A percentile compares a stretch with the other conserved stretches of the same genome.
These are phyloP conservation scores for Metschnikowia similis DNA, from an alignment of 805 yeast genomes.

Conservation along the genomic window DNA sequence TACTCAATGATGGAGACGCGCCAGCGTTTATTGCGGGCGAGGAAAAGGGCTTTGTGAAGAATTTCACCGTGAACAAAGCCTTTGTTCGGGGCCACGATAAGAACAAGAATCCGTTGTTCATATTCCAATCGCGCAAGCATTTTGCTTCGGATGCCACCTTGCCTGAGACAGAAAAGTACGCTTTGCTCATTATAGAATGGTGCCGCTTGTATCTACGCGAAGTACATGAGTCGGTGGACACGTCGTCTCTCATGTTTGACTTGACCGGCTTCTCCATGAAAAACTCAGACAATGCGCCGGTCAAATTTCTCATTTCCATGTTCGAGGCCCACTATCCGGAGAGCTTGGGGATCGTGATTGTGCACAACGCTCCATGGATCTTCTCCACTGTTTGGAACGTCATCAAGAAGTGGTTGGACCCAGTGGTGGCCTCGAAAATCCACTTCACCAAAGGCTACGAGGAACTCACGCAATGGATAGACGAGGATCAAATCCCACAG, in stretches of 20 bases:
- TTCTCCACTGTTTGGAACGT: slow-evolving; percentile 93
- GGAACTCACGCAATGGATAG: slow-evolving; percentile 65
- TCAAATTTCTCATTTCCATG: slow-evolving; percentile 80
- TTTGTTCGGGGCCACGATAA: slow-evolving; percentile 71
- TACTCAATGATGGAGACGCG: slow-evolving; percentile 71
- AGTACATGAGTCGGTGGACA: slow-evolving; percentile 65
- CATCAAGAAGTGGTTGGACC: slow-evolving; percentile 91
- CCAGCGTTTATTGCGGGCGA: slow-evolving; percentile 42
- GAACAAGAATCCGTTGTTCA: slow-evolving; percentile 72
- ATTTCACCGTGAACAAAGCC: slow-evolving; percentile 66
- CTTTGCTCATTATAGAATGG: slow-evolving; percentile 73
- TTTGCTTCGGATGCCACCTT: slow-evolving; percentile 45
- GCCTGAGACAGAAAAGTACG: slow-evolving; percentile 70
- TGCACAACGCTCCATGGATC: slow-evolving; percentile 96
- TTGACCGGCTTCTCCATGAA: slow-evolving; percentile 79
- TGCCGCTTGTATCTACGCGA: slow-evolving; percentile 47
- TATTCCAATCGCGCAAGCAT: slow-evolving; percentile 77
- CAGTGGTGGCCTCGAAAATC: slow-evolving; percentile 90
- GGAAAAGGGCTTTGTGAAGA: slow-evolving; percentile 46
- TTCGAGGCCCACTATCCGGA: slow-evolving; percentile 98
- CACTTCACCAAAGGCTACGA: slow-evolving; percentile 68
- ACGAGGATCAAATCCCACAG: slow-evolving; percentile 55
- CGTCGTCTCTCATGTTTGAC: slow-evolving; percentile 82
- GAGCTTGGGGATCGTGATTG: slow-evolving; percentile 74
- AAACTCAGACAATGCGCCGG: slow-evolving; percentile 90